These are phyloP conservation scores for Ascochyta fabae DNA, from an alignment of 2,329 filamentous ascomycete species.

Conservation along the genomic window DNA sequence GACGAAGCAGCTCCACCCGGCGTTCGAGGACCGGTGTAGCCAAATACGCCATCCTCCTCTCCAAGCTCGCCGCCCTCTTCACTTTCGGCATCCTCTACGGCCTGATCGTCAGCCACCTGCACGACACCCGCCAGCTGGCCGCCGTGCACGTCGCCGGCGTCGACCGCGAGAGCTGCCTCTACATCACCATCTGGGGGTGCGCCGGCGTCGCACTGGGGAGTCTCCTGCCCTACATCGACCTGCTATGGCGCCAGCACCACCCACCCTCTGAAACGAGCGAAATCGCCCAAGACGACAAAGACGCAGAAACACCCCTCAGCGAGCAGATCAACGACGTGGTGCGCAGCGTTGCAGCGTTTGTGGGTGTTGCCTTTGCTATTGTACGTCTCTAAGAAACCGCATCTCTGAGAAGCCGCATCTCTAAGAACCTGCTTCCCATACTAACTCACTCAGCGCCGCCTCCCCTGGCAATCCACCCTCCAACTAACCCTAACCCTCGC, in stretches of 20 bases:
- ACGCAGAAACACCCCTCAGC: constrained; percentile 46
- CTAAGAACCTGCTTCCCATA: not conserved
- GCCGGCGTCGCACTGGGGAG: constrained; percentile 79
- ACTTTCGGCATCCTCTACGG: constrained; percentile 83
- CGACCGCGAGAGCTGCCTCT: constrained; percentile 65
- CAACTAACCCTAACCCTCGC: constrained; percentile 89
- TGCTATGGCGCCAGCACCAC: constrained; percentile 66
- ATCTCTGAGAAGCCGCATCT: not conserved
- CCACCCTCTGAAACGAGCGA: not conserved
- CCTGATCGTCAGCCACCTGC: constrained; percentile 78
- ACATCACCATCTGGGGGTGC: constrained; percentile 81
- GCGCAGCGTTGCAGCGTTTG: constrained; percentile 72
- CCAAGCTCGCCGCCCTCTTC: constrained; percentile 73
- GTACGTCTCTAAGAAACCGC: constrained; percentile 60
- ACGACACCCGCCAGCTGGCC: constrained; percentile 69
- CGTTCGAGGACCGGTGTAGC: not conserved
- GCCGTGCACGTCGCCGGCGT: constrained; percentile 67
- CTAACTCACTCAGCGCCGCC: constrained; percentile 68
- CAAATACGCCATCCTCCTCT: constrained; percentile 58
- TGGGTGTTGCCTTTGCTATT: constrained; percentile 80
- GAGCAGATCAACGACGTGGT: constrained; percentile 80
- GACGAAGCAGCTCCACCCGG: not conserved
- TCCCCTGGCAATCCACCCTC: constrained; percentile 93
- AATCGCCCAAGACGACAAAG: constrained; percentile 37
- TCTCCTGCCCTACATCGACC: constrained; percentile 83